These are phyloP conservation scores for Byssochlamys sp. DNA, from an alignment of 2,329 filamentous ascomycete species.

Conservation along the genomic window DNA sequence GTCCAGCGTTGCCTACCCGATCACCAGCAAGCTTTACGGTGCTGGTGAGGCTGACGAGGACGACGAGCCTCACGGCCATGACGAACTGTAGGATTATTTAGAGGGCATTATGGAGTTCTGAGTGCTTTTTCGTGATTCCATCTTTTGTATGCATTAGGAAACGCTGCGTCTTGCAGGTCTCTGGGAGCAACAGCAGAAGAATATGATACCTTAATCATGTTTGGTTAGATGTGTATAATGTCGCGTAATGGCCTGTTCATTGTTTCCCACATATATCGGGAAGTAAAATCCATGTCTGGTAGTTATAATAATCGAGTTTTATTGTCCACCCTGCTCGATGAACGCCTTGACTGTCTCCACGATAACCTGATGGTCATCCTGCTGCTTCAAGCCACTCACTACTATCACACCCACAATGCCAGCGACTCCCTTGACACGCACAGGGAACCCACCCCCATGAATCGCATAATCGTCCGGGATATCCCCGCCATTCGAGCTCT, in stretches of 20 bases:
- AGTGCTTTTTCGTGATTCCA: conserved; percentile 16
- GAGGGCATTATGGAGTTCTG: conserved; percentile 26
- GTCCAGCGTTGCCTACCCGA: conserved; percentile 90
- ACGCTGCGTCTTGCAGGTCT: not conserved
- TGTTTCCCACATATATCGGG: not conserved
- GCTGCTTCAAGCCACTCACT: conserved; percentile 65
- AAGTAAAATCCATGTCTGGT: not conserved
- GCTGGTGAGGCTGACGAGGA: conserved; percentile 56
- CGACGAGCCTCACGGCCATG: conserved; percentile 60
- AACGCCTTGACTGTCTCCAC: conserved; percentile 57
- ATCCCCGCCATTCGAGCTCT: conserved; percentile 37
- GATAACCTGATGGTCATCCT: conserved; percentile 68
- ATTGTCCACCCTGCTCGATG: conserved; percentile 13
- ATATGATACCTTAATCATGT: not conserved
- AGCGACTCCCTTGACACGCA: conserved; percentile 63
- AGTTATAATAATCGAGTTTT: not conserved
- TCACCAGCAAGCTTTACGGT: conserved; percentile 93
- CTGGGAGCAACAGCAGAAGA: not conserved
- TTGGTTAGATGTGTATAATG: conserved; percentile 2
- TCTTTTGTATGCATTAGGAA: conserved; percentile 7
- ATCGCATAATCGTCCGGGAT: conserved; percentile 57
- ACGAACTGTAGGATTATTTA: conserved; percentile 60
- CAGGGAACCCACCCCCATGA: conserved; percentile 66
- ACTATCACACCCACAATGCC: conserved; percentile 66
- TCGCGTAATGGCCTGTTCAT: not conserved